A percentile compares a stretch with the other conserved stretches of the same genome.
These are phyloP conservation scores for Termitomyces sp. DNA, from an alignment of 768 basidiomycete genomes.

Conservation along the genomic window DNA sequence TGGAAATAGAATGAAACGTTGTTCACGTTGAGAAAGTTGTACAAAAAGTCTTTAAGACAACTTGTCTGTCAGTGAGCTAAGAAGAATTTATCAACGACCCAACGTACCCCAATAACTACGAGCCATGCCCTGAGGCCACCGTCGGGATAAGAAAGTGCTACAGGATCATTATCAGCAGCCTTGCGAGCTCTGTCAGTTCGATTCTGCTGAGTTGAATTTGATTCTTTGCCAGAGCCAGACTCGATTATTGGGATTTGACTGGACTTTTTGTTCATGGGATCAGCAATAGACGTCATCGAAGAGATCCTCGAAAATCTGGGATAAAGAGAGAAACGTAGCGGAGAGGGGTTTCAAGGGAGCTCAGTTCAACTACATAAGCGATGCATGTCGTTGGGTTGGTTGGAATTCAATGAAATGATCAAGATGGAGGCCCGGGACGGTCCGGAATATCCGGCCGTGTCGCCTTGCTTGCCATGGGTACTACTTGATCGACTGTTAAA, in stretches of 20 bases:
- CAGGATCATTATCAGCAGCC: not conserved
- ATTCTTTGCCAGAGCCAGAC: too few relatives aligned
- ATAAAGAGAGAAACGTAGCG: not conserved
- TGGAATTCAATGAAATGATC: too few relatives aligned
- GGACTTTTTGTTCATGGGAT: too few relatives aligned
- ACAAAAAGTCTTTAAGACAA: conserved; percentile 13
- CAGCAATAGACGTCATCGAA: not conserved
- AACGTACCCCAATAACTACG: conserved; percentile 33
- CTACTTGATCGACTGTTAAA: too few relatives aligned
- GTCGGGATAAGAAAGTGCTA: conserved; percentile 27
- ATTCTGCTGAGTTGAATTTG: not conserved
- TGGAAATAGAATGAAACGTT: not conserved
- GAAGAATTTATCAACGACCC: not conserved
- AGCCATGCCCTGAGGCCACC: conserved; percentile 43
- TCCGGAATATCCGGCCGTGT: too few relatives aligned
- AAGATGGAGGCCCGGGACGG: too few relatives aligned
- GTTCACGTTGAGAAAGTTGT: conserved; percentile 39
- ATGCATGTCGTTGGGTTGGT: too few relatives aligned
- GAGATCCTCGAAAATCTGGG: too few relatives aligned
- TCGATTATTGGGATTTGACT: too few relatives aligned
- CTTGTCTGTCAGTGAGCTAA: not conserved
- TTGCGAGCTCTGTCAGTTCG: not conserved
- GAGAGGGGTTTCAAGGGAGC: not conserved
- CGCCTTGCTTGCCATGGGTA: too few relatives aligned
- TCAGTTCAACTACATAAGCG: too few relatives aligned